Percentiles rank a stretch among this genome's conserved stretches.
Evolutionary conservation across 768 basidiomycete species (phyloP).

Genomic region (Crassisporium funariophilum): DNA sequence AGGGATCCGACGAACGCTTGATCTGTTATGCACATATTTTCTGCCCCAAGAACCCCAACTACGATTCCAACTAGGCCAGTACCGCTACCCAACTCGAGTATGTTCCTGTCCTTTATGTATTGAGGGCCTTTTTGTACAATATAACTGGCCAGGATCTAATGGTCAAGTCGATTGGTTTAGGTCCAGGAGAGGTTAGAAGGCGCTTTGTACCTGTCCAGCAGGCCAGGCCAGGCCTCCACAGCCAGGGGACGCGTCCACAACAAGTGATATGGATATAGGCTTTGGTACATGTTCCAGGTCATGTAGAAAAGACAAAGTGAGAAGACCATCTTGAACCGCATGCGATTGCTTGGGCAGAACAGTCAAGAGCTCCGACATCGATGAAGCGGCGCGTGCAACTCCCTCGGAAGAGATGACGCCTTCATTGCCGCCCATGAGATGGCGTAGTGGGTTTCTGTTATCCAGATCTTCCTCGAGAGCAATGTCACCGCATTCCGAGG

Average conservation of each 20-base stretch:
- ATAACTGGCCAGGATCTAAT: slow-evolving; percentile 78
- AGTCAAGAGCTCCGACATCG: slow-evolving; percentile 30
- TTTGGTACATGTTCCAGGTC: slow-evolving; percentile 19
- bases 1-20: slow-evolving; percentile 68
- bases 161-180: slow-evolving; percentile 6
- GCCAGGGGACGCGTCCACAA: slow-evolving; percentile 80
- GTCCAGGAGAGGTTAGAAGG: slow-evolving; percentile 12
- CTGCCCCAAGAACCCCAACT: slow-evolving; percentile 64
- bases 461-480: slow-evolving; percentile 58
- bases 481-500: no score
- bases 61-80: slow-evolving; percentile 93
- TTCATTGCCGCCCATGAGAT: slow-evolving; percentile 48
- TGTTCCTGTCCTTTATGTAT: slow-evolving; percentile 53
- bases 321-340: slow-evolving; percentile 49
- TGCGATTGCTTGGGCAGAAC: slow-evolving; percentile 57
- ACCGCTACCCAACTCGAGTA: slow-evolving; percentile 88
- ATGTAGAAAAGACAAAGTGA: slow-evolving; percentile 45
- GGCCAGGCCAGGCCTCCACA: slow-evolving; percentile 95
- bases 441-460: slow-evolving; percentile 58
- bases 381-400: slow-evolving; percentile 24
- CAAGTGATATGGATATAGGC: slow-evolving; percentile 49
- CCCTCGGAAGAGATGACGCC: slow-evolving; percentile 30
- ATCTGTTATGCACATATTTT: slow-evolving; percentile 81
- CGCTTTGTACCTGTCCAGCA: slow-evolving; percentile 84
- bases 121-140: slow-evolving; percentile 55